Base-by-base conservation (phyloP, 2,329 filamentous ascomycete genomes). In the Phaeosphaeriaceae sp. region DNA sequence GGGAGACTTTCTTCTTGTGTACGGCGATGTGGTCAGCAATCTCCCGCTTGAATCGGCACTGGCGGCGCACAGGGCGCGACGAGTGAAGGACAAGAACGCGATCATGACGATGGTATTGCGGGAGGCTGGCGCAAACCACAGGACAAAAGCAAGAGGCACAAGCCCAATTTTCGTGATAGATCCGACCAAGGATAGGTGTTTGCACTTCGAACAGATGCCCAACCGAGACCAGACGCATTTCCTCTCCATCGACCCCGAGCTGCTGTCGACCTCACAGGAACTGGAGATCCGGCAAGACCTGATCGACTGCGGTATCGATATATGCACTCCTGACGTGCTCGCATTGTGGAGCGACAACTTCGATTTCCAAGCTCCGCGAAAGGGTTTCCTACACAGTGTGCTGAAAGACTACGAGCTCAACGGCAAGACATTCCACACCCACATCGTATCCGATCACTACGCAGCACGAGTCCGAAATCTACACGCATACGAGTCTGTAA, bases 331-430 rank as follows among this genome's bases (percentile, higher is more conserved):
- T 0, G 95, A 98, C 73, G 93, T 97, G 9, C 85, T 98, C 45
- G 93, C 93, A 7, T 81, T 98, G 56, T 99, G 95, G 92, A 95
- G 93, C 9, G 95, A 99, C 79, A 97, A 93, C 73, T 99, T 98
- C 70, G 94, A 99, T 76, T 98, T 97, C 76, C 93, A 97, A 75
- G 85, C 93, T 7, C 92, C 94, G 1, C 87, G 93, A 54, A 90
- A 89, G 69, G 92, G 96, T 70, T 97, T 97, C 70, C 80, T 99
- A 36, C 91, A 93, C 74, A 93, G 93, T 58, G 93, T 98, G 1
- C 81, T 99, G 53, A 97, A 97, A 80, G 95, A 99, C 76, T 97
- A 92, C 81, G 95, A 99, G 75, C 83, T 98, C 56, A 98, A 98
- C 76, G 93, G 93, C 58, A 97, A 98, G 81, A 93, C 92, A n/a